Evolutionary conservation across 805 yeast species (phyloP), one percentile per base, ranked within the genome.

Genomic region (Wickerhamomyces bovis): DNA sequence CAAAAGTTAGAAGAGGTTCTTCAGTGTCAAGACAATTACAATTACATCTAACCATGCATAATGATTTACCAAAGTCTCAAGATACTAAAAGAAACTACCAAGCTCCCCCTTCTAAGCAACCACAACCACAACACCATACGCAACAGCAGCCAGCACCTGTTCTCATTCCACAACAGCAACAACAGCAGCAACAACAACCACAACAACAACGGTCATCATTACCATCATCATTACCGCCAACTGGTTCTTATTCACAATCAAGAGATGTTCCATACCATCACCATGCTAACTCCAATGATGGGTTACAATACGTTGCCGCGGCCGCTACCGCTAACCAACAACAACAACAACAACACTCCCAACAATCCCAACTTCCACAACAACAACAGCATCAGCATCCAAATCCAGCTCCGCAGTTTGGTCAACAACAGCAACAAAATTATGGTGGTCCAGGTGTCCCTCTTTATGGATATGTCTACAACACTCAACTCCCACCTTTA

Each of bases 1-100:
- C 81, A 55, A 86, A 85, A 58, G 75, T 82, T 18, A 80, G 88
- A 68, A 70, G 95, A 56, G 95, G 95, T 9, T 80, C 87, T 11
- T 80, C 87, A 30, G 94, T 86, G 12, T 81, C 90, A 23, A 75
- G 94, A 61, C 92, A 85, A 58, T 68, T 86, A 50, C 92, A 85
- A 60, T 67, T 85, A 55, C 92, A 86, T 64, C 72, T 85, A 61
- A 80, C 72, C 1, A 60, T 65, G 48, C 68, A 66, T 53, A 64
- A 71, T 55, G 63, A 67, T 48, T 53, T 79, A 54, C 73, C 75
- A 45, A 56, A 54, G 5, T 54, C 60, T 18, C 56, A 55, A 48
- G 23, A 65, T 68, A 36, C 69, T 67, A 51, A 53, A 61, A 39
- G 69, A 68, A 33, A 33, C 19, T 66, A 63, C 50, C 67, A 62